These are phyloP conservation scores for Boechera stricta DNA, from an alignment of 345 rosid species.

Conservation along the genomic window DNA sequence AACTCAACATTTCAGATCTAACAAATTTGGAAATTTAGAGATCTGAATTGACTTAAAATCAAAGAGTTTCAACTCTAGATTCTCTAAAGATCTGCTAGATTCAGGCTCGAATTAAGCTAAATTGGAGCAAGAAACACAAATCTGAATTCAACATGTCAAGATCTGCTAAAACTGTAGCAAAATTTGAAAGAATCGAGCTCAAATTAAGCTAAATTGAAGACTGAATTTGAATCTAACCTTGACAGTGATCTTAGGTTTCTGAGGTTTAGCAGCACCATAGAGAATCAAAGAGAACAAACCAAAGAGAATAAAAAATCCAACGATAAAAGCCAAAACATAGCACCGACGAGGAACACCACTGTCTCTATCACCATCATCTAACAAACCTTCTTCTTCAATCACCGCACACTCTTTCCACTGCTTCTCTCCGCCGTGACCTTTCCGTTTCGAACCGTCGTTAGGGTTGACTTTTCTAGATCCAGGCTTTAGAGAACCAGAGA, in stretches of 20 bases:
- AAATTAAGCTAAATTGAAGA: not conserved
- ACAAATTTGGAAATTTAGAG: not conserved
- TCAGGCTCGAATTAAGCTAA: not conserved
- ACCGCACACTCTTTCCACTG: constrained; percentile 76
- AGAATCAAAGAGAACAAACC: constrained; percentile 82
- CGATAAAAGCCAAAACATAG: constrained; percentile 72
- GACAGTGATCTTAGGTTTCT: constrained; percentile 85
- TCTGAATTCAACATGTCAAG: not conserved
- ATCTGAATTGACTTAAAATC: not conserved
- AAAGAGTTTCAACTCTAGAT: not conserved
- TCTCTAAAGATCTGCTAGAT: not conserved
- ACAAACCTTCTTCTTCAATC: constrained; percentile 96
- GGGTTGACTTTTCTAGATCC: constrained; percentile 91
- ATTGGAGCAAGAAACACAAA: not conserved
- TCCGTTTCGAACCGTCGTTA: constrained; percentile 58
- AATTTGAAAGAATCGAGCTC: not conserved
- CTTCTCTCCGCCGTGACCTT: constrained; percentile 64
- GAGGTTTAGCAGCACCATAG: constrained; percentile 86
- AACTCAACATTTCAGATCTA: constrained; percentile 1
- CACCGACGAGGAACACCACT: constrained; percentile 83
- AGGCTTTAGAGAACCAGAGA: constrained; percentile 90
- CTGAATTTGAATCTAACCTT: constrained; percentile 50
- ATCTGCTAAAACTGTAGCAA: not conserved
- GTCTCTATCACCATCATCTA: constrained; percentile 74
- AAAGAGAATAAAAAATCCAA: constrained; percentile 87